phyloP scores from a whole-genome alignment of 2,329 filamentous ascomycete species.

The Claviceps digitariae region DNA sequence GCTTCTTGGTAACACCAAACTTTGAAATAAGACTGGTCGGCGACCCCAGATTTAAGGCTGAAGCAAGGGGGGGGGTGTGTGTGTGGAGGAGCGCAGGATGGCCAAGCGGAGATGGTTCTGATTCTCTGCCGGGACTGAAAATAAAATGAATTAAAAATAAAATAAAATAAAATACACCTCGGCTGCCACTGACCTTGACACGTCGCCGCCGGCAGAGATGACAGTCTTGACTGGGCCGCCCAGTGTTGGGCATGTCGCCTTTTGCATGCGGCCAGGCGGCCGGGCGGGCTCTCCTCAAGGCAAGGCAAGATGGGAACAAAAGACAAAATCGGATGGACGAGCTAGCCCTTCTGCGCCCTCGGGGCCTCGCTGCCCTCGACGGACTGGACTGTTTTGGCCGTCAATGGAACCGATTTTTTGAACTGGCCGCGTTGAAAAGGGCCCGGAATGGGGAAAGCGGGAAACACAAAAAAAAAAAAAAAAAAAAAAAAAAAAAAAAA shows the following conservation, averaged over 20 bases:
- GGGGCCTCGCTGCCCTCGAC: no score
- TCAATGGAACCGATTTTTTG: not conserved
- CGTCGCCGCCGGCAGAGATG: slow-evolving; percentile 26
- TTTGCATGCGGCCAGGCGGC: not conserved
- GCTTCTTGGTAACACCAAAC: not conserved
- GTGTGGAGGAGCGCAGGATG: no score
- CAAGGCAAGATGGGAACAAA: no score
- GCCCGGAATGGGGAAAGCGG: not conserved
- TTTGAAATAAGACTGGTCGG: not conserved
- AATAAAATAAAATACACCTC: no score
- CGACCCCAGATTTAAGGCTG: not conserved
- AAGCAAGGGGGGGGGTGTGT: not conserved
- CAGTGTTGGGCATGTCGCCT: slow-evolving; percentile 25
- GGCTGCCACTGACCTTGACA: slow-evolving; percentile 28
- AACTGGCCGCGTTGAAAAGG: not conserved
- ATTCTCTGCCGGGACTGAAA: not conserved
- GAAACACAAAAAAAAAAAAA: not conserved
- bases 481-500: not conserved
- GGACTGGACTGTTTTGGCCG: no score
- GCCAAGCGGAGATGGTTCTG: no score
- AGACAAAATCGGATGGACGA: no score
- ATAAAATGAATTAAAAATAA: not conserved
- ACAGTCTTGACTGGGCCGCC: slow-evolving; percentile 27
- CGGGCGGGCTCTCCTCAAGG: no score
- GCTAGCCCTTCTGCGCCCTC: no score